Evolutionary conservation across 2,329 filamentous ascomycete genomes (phyloP).

Genomic region (Zasmidium angulare): DNA sequence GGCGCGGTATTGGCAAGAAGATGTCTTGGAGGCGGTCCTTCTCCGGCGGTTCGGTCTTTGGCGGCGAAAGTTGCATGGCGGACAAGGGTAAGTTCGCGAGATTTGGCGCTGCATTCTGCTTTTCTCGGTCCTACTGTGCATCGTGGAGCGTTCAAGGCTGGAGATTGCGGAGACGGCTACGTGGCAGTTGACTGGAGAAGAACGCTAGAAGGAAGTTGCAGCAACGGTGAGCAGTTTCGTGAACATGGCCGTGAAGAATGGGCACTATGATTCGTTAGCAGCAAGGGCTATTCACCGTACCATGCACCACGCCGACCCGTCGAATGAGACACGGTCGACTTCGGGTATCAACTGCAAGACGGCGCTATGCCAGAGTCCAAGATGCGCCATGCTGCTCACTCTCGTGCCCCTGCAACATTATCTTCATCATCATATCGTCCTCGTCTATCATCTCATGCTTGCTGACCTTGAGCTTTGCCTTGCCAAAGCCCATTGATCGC

Average conservation of each 20-base stretch:
- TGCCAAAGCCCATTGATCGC: conserved; percentile 59
- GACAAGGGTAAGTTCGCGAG: not conserved
- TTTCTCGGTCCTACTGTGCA: conserved; percentile 13
- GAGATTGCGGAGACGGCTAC: not conserved
- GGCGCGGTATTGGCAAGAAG: not conserved
- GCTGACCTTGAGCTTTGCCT: conserved; percentile 20
- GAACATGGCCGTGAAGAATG: not conserved
- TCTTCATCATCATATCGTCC: conserved; percentile 2
- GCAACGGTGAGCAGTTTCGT: not conserved
- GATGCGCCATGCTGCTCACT: not conserved
- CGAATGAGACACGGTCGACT: not conserved
- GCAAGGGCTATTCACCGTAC: not conserved
- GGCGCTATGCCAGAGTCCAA: not conserved
- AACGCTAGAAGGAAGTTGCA: not conserved
- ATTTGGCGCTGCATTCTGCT: not conserved
- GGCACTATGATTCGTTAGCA: not conserved
- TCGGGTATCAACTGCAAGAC: not conserved
- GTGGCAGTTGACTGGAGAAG: not conserved
- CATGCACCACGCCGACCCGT: not conserved
- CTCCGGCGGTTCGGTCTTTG: conserved; percentile 5
- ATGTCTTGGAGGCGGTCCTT: conserved; percentile 2
- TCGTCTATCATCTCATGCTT: conserved; percentile 2
- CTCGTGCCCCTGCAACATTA: too few species aligned
- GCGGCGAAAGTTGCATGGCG: not conserved
- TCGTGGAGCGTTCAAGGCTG: not conserved